Evolutionary conservation across 352 stramenopile genomes (phyloP).

Genomic region (Thraustotheca clavata): DNA sequence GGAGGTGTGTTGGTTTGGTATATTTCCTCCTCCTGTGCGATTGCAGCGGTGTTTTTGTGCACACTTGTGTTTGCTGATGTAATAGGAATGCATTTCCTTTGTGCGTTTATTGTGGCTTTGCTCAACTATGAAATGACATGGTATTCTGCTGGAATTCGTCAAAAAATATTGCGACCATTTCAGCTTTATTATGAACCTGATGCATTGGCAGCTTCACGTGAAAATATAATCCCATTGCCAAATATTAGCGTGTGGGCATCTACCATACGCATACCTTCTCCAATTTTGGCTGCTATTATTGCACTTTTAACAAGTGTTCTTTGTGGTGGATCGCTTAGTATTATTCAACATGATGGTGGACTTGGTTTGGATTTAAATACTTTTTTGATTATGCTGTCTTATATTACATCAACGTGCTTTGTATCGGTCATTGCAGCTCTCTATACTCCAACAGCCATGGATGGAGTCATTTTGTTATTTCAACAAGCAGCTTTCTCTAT

Average conservation of each 20-base stretch:
- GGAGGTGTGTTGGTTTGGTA: background rate
- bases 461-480: constrained; percentile 11
- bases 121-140: constrained; percentile 22
- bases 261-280: background rate
- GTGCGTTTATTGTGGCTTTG: background rate
- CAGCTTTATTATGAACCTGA: constrained; percentile 20
- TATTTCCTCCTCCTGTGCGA: constrained; percentile 8
- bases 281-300: background rate
- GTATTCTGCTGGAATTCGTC: constrained; percentile 9
- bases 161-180: constrained; percentile 16
- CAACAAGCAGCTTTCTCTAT: constrained; percentile 3
- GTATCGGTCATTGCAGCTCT: constrained; percentile 7
- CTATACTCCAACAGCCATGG: constrained; percentile 12
- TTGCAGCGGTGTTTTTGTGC: constrained; percentile 4
- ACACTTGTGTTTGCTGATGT: background rate
- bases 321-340: background rate
- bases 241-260: background rate
- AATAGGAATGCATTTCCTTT: constrained; percentile 8
- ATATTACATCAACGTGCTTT: constrained; percentile 14
- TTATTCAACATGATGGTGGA: constrained; percentile 4
- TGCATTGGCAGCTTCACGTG: constrained; percentile 1
- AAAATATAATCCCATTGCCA: background rate
- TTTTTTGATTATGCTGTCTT: constrained; percentile 4
- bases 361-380: background rate
- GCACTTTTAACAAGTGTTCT: background rate